Evolutionary conservation across 208 protist genomes (phyloP).

Genomic region (Plasmodiophora brassicae): DNA sequence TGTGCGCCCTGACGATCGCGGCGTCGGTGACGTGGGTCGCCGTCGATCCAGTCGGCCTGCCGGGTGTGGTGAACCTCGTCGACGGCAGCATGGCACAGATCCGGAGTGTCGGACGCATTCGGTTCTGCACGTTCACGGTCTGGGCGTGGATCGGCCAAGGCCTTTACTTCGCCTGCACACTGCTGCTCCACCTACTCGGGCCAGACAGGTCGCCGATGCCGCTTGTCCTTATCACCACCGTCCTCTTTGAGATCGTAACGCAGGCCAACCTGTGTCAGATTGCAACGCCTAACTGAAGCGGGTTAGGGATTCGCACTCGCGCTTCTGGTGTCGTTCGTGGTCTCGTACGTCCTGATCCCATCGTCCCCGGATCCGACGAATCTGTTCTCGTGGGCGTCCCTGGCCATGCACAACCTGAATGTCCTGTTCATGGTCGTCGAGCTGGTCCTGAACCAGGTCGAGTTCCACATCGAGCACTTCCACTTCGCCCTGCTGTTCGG

Average conservation of each 20-base stretch:
- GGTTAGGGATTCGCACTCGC: not conserved
- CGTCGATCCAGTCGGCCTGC: not conserved
- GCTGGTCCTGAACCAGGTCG: not conserved
- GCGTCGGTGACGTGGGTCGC: not conserved
- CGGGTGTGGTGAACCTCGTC: not conserved
- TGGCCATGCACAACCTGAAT: slow-evolving; percentile 32
- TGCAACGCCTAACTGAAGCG: too few species aligned
- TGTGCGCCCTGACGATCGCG: too few species aligned
- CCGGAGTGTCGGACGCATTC: not conserved
- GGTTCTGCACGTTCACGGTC: slow-evolving; percentile 8
- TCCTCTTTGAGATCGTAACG: slow-evolving; percentile 22
- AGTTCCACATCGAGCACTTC: not conserved
- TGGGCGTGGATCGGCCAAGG: not conserved
- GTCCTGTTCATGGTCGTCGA: slow-evolving; percentile 11
- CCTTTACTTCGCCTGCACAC: not conserved
- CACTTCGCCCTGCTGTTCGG: slow-evolving; percentile 1
- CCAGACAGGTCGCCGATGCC: not conserved
- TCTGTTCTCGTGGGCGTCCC: not conserved
- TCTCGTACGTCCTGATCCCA: slow-evolving; percentile 31
- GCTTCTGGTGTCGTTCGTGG: slow-evolving; percentile 25
- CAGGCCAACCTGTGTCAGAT: too few species aligned
- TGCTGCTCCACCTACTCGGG: not conserved
- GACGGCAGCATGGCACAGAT: not conserved
- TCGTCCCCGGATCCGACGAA: not conserved
- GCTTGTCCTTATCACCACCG: not conserved